phyloP scores from a whole-genome alignment of 805 yeast species.

The Wickerhamomyces mucosus region DNA sequence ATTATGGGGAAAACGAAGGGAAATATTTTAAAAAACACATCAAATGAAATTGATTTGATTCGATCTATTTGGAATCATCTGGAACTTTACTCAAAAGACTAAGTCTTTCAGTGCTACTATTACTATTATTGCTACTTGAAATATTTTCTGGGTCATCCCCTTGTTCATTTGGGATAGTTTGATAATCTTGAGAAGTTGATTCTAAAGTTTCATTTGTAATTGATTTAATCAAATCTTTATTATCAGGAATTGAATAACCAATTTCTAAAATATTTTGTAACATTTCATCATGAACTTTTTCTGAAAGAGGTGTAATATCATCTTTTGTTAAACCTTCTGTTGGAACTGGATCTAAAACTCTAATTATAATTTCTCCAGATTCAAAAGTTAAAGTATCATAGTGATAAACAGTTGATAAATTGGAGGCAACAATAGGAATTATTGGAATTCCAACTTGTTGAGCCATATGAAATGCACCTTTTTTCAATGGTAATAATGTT shows the following conservation, averaged over 20 bases:
- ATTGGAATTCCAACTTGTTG: conserved; percentile 85
- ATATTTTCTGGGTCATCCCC: conserved; percentile 4
- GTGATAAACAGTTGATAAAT: conserved; percentile 68
- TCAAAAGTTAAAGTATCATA: conserved; percentile 55
- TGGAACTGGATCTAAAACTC: conserved; percentile 72
- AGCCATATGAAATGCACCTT: conserved; percentile 97
- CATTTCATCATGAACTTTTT: conserved; percentile 54
- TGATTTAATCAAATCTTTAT: conserved; percentile 15
- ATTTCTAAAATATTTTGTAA: conserved; percentile 23
- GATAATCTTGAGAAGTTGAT: conserved; percentile 10
- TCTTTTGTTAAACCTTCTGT: conserved; percentile 64
- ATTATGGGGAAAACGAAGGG: no score
- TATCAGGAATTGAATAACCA: conserved; percentile 29
- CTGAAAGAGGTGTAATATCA: conserved; percentile 55
- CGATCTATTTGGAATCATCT: no score
- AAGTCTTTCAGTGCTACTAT: conserved; percentile 14
- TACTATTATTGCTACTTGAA: conserved; percentile 3
- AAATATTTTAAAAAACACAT: no score
- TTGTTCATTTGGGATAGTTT: conserved; percentile 16
- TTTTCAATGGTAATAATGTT: conserved; percentile 77
- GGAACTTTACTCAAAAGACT: conserved; percentile 15
- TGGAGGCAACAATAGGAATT: conserved; percentile 80
- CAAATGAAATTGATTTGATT: no score
- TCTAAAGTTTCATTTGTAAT: neutral
- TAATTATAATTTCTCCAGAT: conserved; percentile 65